A percentile compares a stretch with the other conserved stretches of the same genome.
phyloP scores from a whole-genome alignment of 1,139 yeast species.

The Pichia sp. region DNA sequence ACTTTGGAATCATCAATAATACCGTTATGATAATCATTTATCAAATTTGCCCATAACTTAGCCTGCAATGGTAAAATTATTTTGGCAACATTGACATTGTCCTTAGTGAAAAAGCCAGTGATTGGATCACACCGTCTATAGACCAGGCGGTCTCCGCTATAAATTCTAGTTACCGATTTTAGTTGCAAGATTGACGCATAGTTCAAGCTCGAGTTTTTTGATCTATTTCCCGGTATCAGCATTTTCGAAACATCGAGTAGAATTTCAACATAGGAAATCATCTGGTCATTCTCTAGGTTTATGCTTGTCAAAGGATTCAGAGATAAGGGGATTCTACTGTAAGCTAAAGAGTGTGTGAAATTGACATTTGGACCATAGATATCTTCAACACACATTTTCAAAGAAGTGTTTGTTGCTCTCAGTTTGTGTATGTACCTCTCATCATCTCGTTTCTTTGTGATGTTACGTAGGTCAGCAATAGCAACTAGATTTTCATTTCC shows the following conservation, averaged over 20 bases:
- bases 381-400: constrained; percentile 24
- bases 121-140: constrained; percentile 30
- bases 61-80: constrained; percentile 32
- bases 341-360: constrained; percentile 26
- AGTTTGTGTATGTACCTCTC: constrained; percentile 23
- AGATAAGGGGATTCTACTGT: constrained; percentile 28
- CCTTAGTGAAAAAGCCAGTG: constrained; percentile 25
- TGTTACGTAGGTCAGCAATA: constrained; percentile 21
- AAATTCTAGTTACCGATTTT: constrained; percentile 27
- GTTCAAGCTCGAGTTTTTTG: constrained; percentile 6
- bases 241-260: constrained; percentile 23
- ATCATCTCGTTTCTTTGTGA: constrained; percentile 22
- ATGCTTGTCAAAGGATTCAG: constrained; percentile 19
- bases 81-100: constrained; percentile 20
- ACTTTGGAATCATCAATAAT: constrained; percentile 23
- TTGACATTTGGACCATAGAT: constrained; percentile 16
- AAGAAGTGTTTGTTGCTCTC: constrained; percentile 14
- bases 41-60: constrained; percentile 31
- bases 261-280: constrained; percentile 29
- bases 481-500: constrained; percentile 5
- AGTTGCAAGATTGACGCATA: constrained; percentile 28
- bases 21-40: constrained; percentile 32
- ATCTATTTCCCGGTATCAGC: constrained; percentile 1
- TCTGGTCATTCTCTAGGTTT: constrained; percentile 29
- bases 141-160: constrained; percentile 23